Evolutionary conservation across 2,329 filamentous ascomycete genomes (phyloP).

Genomic region (Phoma sp.): DNA sequence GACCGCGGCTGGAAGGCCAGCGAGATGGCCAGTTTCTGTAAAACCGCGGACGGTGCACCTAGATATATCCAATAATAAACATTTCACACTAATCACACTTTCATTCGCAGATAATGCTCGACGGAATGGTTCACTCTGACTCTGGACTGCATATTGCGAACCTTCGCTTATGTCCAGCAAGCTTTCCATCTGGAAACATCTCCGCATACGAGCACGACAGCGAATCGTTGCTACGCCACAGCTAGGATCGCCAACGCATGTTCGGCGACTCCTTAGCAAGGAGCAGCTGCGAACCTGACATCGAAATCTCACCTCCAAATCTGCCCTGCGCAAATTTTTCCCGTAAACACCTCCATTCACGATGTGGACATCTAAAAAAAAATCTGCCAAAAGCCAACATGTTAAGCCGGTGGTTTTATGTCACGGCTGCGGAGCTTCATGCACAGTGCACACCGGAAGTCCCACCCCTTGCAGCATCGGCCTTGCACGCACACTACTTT

Average conservation of each 20-base stretch:
- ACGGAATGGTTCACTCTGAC: background rate
- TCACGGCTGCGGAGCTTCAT: constrained; percentile 7
- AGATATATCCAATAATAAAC: constrained; percentile 15
- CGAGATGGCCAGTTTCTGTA: background rate
- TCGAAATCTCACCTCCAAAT: background rate
- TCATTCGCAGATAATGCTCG: background rate
- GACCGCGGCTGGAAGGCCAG: background rate
- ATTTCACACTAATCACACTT: constrained; percentile 12
- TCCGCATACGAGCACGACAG: constrained; percentile 8
- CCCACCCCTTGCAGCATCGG: constrained; percentile 9
- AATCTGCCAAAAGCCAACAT: constrained; percentile 4
- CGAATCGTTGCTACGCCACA: constrained; percentile 27
- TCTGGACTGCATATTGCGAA: background rate
- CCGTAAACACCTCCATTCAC: background rate
- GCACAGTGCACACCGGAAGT: constrained; percentile 15
- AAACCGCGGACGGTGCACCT: constrained; percentile 6
- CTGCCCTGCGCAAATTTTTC: background rate
- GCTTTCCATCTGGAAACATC: background rate
- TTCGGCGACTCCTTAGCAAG: constrained; percentile 16
- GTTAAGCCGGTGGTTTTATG: constrained; percentile 5
- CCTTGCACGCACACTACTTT: constrained; percentile 1
- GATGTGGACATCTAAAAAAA: background rate
- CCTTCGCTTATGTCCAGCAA: background rate
- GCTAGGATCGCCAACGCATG: constrained; percentile 15
- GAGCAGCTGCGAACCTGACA: background rate